phyloP scores from a whole-genome alignment of 1,284 basidiomycete genomes.

The Rhodotorula sp. region DNA sequence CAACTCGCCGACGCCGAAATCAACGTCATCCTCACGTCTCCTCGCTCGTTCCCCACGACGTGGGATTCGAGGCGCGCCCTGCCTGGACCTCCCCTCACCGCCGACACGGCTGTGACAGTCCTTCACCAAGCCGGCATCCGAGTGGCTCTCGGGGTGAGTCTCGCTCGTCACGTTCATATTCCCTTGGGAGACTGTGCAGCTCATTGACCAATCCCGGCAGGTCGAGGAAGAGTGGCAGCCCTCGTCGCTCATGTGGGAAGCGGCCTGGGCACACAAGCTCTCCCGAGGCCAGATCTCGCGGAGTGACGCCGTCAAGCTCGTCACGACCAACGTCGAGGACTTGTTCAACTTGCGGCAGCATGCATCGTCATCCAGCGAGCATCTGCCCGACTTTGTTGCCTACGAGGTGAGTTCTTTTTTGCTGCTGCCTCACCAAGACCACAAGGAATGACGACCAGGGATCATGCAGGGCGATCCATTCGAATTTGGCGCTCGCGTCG shows the following conservation, averaged over 20 bases:
- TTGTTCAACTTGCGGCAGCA: constrained; percentile 58
- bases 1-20: constrained; percentile 67
- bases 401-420: constrained; percentile 59
- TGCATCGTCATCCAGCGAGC: no score
- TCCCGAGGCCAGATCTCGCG: constrained; percentile 56
- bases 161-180: no score
- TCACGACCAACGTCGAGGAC: constrained; percentile 63
- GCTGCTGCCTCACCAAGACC: not conserved
- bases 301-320: constrained; percentile 60
- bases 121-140: constrained; percentile 67
- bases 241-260: constrained; percentile 67
- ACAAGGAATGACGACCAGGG: not conserved
- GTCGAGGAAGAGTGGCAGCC: constrained; percentile 57
- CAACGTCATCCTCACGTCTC: constrained; percentile 67
- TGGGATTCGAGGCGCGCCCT: constrained; percentile 68
- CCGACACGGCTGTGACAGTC: constrained; percentile 62
- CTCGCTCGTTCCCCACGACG: constrained; percentile 61
- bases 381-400: constrained; percentile 61
- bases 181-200: no score
- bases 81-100: constrained; percentile 70
- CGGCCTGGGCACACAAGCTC: constrained; percentile 60
- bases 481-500: constrained; percentile 33
- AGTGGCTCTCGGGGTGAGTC: constrained; percentile 66
- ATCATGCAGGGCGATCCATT: constrained; percentile 26
- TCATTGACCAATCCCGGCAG: not conserved